Percentiles rank a stretch among this genome's conserved stretches.
These are phyloP conservation scores for Trichoderma afroharzianum DNA, from an alignment of 2,329 filamentous ascomycete species.

Conservation along the genomic window DNA sequence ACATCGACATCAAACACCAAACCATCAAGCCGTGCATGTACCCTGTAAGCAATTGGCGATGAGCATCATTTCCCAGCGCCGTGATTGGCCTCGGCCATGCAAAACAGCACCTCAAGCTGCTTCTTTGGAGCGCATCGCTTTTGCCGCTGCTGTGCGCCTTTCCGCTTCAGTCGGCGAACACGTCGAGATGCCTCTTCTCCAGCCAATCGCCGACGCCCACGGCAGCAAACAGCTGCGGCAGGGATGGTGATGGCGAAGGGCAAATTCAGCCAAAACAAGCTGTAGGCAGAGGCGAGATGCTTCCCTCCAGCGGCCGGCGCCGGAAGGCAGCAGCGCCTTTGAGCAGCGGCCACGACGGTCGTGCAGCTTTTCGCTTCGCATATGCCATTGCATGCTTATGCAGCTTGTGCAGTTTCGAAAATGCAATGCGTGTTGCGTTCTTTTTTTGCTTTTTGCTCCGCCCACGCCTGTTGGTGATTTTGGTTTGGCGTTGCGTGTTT, in stretches of 20 bases:
- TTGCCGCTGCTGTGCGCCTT: neutral
- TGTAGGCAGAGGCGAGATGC: neutral
- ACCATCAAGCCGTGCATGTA: neutral
- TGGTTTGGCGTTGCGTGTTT: neutral
- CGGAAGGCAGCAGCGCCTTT: slow-evolving; percentile 32
- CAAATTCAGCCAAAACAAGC: neutral
- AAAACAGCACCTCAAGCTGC: neutral
- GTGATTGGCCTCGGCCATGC: slow-evolving; percentile 2
- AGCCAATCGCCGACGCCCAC: slow-evolving; percentile 21
- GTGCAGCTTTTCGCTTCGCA: slow-evolving; percentile 32
- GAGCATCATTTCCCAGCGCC: slow-evolving; percentile 5
- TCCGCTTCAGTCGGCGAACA: slow-evolving; percentile 2
- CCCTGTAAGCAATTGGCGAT: neutral
- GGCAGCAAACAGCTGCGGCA: slow-evolving; percentile 16
- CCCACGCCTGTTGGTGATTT: neutral
- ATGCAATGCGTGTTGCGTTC: neutral
- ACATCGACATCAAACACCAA: neutral
- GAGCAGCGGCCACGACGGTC: slow-evolving; percentile 47
- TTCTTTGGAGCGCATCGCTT: neutral
- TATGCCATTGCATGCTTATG: neutral
- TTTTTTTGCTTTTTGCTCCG: neutral
- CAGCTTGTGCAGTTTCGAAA: slow-evolving; percentile 5
- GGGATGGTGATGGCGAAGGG: slow-evolving; percentile 1
- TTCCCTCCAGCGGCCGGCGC: neutral
- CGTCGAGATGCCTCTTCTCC: neutral